Evolutionary conservation across 805 yeast genomes (phyloP).

Genomic region (Candida insectalens): DNA sequence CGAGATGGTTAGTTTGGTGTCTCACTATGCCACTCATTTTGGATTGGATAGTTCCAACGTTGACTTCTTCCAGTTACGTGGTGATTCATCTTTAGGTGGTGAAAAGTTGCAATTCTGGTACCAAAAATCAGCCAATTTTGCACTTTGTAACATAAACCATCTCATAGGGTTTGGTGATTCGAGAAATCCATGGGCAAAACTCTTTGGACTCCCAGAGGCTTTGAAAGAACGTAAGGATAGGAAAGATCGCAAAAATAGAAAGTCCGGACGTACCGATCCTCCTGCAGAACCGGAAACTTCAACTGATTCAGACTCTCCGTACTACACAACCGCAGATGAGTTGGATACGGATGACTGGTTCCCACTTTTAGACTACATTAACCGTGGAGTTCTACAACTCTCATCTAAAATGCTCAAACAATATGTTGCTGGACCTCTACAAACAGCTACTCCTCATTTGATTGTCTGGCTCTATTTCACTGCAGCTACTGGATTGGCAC

Average conservation of each 20-base stretch:
- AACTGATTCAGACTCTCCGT: slow-evolving; percentile 15
- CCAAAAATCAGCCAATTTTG: slow-evolving; percentile 67
- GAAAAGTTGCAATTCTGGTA: slow-evolving; percentile 63
- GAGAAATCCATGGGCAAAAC: slow-evolving; percentile 63
- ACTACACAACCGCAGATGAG: slow-evolving; percentile 19
- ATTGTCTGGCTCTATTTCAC: slow-evolving; percentile 72
- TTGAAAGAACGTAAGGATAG: slow-evolving; percentile 63
- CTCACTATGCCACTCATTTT: slow-evolving; percentile 55
- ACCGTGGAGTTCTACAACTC: slow-evolving; percentile 56
- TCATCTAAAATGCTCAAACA: slow-evolving; percentile 59
- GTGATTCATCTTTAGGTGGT: slow-evolving; percentile 24
- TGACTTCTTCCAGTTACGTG: slow-evolving; percentile 47
- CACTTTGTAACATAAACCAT: slow-evolving; percentile 66
- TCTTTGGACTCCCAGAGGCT: slow-evolving; percentile 65
- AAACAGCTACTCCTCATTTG: slow-evolving; percentile 62
- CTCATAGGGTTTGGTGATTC: slow-evolving; percentile 72
- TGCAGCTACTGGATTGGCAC: slow-evolving; percentile 50
- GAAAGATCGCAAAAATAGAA: slow-evolving; percentile 42
- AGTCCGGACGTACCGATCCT: slow-evolving; percentile 4
- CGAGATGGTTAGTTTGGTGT: slow-evolving; percentile 49
- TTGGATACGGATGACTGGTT: slow-evolving; percentile 41
- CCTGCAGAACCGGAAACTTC: slow-evolving; percentile 5
- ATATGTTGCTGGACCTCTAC: slow-evolving; percentile 61
- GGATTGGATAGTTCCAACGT: slow-evolving; percentile 58
- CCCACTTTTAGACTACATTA: slow-evolving; percentile 41